A percentile compares a stretch with the other conserved stretches of the same genome.
phyloP scores from a whole-genome alignment of 2,329 filamentous ascomycete species.

The Fusarium paranaense region DNA sequence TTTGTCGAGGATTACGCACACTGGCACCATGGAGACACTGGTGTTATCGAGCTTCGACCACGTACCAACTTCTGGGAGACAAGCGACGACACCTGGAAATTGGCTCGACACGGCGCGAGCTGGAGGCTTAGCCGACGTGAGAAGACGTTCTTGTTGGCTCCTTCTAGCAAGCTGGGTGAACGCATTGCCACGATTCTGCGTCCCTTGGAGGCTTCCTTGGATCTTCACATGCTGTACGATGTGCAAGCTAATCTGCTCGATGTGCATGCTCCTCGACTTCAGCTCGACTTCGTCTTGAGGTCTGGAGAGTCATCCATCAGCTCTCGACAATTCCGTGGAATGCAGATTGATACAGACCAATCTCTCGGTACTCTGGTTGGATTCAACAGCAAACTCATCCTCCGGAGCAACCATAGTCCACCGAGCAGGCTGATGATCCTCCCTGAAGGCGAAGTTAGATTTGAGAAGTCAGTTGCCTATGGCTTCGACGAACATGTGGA shows the following conservation, averaged over 20 bases:
- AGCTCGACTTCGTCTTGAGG: conserved; percentile 15
- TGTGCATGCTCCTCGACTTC: conserved; percentile 38
- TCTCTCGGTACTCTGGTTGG: conserved; percentile 27
- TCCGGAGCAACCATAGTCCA: conserved; percentile 43
- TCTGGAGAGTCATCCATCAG: not conserved
- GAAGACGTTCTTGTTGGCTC: not conserved
- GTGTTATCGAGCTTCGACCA: conserved; percentile 49
- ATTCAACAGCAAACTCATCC: conserved; percentile 54
- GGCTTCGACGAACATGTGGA: conserved; percentile 44
- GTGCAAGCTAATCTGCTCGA: not conserved
- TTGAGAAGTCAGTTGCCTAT: not conserved
- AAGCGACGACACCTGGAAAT: conserved; percentile 33
- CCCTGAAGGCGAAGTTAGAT: conserved; percentile 46
- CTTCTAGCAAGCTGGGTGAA: not conserved
- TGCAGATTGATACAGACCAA: conserved; percentile 29
- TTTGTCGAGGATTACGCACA: conserved; percentile 58
- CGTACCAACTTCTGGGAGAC: conserved; percentile 42
- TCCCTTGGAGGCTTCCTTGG: conserved; percentile 8
- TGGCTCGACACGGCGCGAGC: conserved; percentile 27
- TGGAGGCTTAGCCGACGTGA: conserved; percentile 10
- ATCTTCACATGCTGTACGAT: conserved; percentile 15
- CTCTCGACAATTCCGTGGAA: conserved; percentile 29
- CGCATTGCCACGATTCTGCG: not conserved
- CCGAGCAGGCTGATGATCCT: conserved; percentile 52
- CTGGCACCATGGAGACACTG: conserved; percentile 55